phyloP scores from a whole-genome alignment of 768 basidiomycete species.

The Boletus sp. region DNA sequence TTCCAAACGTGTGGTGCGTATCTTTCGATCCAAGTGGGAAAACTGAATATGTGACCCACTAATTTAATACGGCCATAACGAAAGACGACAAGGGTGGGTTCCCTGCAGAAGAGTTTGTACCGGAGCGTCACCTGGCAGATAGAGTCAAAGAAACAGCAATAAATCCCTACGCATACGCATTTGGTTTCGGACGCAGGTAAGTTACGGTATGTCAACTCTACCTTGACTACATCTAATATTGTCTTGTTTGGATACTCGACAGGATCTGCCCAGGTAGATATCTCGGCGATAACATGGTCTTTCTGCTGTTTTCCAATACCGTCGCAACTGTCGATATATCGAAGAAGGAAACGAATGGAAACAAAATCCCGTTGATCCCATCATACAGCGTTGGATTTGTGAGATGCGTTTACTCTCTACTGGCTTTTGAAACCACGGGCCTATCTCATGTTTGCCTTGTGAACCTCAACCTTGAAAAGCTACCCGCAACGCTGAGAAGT shows the following conservation, averaged over 20 bases:
- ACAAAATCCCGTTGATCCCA: constrained; percentile 2
- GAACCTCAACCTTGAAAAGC: not conserved
- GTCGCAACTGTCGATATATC: constrained; percentile 8
- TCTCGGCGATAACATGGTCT: constrained; percentile 11
- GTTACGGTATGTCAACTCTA: not conserved
- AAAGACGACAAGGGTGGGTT: constrained; percentile 18
- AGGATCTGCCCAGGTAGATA: constrained; percentile 14
- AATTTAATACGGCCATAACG: constrained; percentile 13
- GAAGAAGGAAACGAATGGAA: constrained; percentile 8
- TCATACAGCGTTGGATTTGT: constrained; percentile 6
- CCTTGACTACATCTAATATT: not conserved
- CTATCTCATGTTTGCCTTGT: not conserved
- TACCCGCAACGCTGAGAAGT: constrained; percentile 12
- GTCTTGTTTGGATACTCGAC: not conserved
- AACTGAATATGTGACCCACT: not conserved
- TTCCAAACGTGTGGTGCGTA: constrained; percentile 18
- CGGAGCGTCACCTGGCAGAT: constrained; percentile 11
- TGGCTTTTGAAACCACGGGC: not conserved
- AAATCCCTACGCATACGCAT: constrained; percentile 11
- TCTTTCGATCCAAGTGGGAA: not conserved
- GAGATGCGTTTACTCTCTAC: not conserved
- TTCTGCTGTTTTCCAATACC: constrained; percentile 7
- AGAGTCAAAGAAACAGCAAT: constrained; percentile 6
- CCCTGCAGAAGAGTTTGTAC: constrained; percentile 11
- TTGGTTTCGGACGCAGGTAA: constrained; percentile 17